These are phyloP conservation scores for Stagonosporopsis rhizophila DNA, from an alignment of 2,329 filamentous ascomycete species.

Conservation along the genomic window DNA sequence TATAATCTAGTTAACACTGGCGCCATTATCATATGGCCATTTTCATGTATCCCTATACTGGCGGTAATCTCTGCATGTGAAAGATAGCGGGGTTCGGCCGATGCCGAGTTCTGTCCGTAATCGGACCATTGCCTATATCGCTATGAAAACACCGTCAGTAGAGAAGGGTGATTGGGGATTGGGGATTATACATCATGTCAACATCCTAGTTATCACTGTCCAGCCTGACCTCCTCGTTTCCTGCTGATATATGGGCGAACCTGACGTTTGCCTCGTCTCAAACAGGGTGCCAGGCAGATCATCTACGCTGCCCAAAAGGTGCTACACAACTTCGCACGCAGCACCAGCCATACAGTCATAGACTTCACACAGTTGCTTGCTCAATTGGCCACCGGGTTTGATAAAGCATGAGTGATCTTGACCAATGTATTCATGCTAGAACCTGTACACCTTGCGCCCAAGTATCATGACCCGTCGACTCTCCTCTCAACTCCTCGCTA, in stretches of 20 bases:
- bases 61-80: neutral
- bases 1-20: too few species aligned
- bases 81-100: neutral
- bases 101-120: neutral
- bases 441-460: constrained; percentile 12
- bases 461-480: constrained; percentile 8
- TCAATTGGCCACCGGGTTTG: neutral
- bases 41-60: too few species aligned
- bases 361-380: neutral
- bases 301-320: neutral
- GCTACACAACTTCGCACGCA: neutral
- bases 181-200: too few species aligned
- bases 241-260: neutral
- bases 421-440: constrained; percentile 10
- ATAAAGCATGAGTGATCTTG: neutral
- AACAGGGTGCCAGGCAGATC: neutral
- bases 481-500: constrained; percentile 10
- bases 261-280: neutral
- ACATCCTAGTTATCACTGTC: too few species aligned
- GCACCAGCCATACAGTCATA: neutral
- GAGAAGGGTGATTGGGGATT: too few species aligned
- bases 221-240: too few species aligned
- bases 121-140: neutral
- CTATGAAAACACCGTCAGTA: neutral
- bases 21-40: too few species aligned